A percentile compares a stretch with the other conserved stretches of the same genome.
phyloP scores from a whole-genome alignment of 164 flowering plant genomes.

The Taxillus chinensis region DNA sequence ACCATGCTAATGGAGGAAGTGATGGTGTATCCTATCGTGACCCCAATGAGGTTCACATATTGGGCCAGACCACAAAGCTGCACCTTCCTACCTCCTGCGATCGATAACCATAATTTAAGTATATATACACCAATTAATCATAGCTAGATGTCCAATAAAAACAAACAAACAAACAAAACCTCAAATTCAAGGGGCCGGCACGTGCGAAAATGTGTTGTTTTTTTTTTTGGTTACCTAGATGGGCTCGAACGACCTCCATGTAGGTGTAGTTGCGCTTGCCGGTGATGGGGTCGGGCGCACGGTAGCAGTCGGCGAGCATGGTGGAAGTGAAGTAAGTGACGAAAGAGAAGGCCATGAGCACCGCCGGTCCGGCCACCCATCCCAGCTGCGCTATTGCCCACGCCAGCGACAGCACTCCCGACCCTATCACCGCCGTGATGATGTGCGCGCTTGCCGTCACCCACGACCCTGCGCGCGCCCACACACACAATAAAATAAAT shows the following conservation, averaged over 20 bases:
- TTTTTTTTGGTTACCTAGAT: slow-evolving; percentile 41
- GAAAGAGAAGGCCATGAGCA: slow-evolving; percentile 61
- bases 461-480: slow-evolving; percentile 67
- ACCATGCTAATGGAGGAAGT: slow-evolving; percentile 96
- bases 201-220: no score
- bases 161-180: no score
- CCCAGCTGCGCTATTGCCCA: slow-evolving; percentile 96
- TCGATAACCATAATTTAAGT: no score
- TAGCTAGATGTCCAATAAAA: no score
- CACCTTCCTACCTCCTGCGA: slow-evolving; percentile 61
- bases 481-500: no score
- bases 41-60: slow-evolving; percentile 62
- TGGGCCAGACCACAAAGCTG: slow-evolving; percentile 84
- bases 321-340: slow-evolving; percentile 83
- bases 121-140: no score
- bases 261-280: slow-evolving; percentile 86
- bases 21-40: slow-evolving; percentile 87
- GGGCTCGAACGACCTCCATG: slow-evolving; percentile 72
- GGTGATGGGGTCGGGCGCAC: slow-evolving; percentile 72
- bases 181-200: no score
- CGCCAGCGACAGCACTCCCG: slow-evolving; percentile 85
- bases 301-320: slow-evolving; percentile 72
- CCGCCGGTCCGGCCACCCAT: slow-evolving; percentile 71
- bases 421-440: slow-evolving; percentile 94
- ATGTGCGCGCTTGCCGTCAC: slow-evolving; percentile 94